A percentile compares a stretch with the other conserved stretches of the same genome.
These are phyloP conservation scores for Termitomyces sp. DNA, from an alignment of 768 basidiomycete species.

Conservation along the genomic window DNA sequence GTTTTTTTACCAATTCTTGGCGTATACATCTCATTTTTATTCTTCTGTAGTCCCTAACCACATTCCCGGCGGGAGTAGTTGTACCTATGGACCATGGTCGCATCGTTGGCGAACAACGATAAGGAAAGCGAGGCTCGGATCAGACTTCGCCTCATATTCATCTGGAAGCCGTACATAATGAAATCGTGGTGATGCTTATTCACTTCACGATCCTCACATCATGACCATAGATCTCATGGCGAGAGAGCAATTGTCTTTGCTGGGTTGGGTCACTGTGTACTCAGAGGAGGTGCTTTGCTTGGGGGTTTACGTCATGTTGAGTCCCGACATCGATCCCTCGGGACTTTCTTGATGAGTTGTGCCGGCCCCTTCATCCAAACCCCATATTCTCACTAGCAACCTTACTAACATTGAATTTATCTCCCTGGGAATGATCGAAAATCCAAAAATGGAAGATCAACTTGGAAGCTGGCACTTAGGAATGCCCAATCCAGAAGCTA, in stretches of 20 bases:
- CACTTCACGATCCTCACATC: no score
- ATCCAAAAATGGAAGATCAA: not conserved
- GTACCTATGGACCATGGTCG: conserved; percentile 33
- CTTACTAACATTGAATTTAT: no score
- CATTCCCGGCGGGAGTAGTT: conserved; percentile 29
- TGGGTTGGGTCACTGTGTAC: conserved; percentile 12
- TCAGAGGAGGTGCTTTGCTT: not conserved
- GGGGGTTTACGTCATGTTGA: not conserved
- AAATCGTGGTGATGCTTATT: no score
- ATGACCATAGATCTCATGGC: no score
- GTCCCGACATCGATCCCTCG: not conserved
- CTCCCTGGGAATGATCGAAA: not conserved
- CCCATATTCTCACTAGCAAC: no score
- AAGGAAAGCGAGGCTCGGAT: conserved; percentile 52
- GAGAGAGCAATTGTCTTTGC: no score
- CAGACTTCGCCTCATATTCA: conserved; percentile 38
- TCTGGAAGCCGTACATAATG: no score
- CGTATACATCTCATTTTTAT: conserved; percentile 14
- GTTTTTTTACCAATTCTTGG: conserved; percentile 38
- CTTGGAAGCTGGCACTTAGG: no score
- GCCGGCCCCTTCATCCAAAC: not conserved
- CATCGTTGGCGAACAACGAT: conserved; percentile 38
- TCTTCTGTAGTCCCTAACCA: not conserved
- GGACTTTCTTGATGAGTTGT: not conserved
- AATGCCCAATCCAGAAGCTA: not conserved